A percentile compares a stretch with the other conserved stretches of the same genome.
Evolutionary conservation across 352 stramenopile genomes (phyloP).

Genomic region (Pythium grandisporangium): DNA sequence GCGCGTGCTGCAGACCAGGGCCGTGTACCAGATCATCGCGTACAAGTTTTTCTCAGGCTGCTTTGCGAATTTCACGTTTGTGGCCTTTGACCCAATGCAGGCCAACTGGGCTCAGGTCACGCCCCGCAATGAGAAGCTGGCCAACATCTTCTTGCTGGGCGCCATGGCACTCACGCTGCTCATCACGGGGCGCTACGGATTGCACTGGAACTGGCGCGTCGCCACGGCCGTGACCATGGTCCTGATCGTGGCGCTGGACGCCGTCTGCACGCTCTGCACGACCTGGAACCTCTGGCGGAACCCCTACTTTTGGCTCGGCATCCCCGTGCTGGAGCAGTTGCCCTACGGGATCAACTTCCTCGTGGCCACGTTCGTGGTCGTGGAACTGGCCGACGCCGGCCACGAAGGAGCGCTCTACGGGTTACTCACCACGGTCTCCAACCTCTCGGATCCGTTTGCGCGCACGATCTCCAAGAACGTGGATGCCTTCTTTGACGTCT

Average conservation of each 20-base stretch:
- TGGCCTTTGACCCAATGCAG: neutral
- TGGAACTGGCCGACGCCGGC: slow-evolving; percentile 13
- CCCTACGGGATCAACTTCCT: slow-evolving; percentile 10
- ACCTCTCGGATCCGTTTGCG: slow-evolving; percentile 1
- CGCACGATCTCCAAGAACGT: slow-evolving; percentile 7
- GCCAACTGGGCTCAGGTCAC: slow-evolving; percentile 6
- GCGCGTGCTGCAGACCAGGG: slow-evolving; percentile 4
- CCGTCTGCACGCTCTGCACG: slow-evolving; percentile 1
- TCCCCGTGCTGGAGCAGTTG: slow-evolving; percentile 4
- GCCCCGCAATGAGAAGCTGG: slow-evolving; percentile 6
- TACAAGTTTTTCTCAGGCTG: slow-evolving; percentile 6
- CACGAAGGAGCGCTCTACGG: slow-evolving; percentile 10
- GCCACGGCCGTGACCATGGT: neutral
- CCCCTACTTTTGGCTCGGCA: slow-evolving; percentile 8
- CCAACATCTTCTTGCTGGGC: neutral
- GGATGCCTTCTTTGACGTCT: slow-evolving; percentile 3
- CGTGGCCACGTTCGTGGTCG: slow-evolving; percentile 5
- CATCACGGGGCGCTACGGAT: slow-evolving; percentile 5
- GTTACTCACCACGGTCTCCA: slow-evolving; percentile 7
- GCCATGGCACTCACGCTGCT: slow-evolving; percentile 2
- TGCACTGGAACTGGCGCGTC: slow-evolving; percentile 9
- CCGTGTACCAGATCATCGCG: slow-evolving; percentile 5
- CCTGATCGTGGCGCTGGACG: slow-evolving; percentile 1
- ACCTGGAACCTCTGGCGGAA: slow-evolving; percentile 8
- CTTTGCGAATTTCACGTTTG: slow-evolving; percentile 4